A percentile compares a stretch with the other conserved stretches of the same genome.
Conservation (phyloP, 1,139 yeast species). For the Blastobotrys persicus region DNA sequence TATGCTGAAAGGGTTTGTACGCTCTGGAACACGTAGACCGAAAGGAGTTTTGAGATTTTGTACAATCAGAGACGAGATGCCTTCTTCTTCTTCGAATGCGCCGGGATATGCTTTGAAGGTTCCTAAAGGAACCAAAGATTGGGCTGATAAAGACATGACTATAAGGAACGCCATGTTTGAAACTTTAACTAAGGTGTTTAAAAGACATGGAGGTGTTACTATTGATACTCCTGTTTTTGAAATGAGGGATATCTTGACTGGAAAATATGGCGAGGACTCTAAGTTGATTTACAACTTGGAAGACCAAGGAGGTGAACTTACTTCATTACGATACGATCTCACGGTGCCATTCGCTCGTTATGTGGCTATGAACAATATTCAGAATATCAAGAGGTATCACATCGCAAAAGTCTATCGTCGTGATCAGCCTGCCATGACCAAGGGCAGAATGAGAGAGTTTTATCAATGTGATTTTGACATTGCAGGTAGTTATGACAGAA, state of each 20-base stretch:
- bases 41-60: not conserved
- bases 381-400: conserved; percentile 88
- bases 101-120: conserved; percentile 72
- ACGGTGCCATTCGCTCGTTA: conserved; percentile 97
- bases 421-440: conserved; percentile 99
- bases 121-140: conserved; percentile 93
- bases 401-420: conserved; percentile 97
- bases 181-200: conserved; percentile 69
- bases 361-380: conserved; percentile 91
- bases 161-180: conserved; percentile 83
- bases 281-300: conserved; percentile 91
- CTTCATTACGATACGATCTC: conserved; percentile 90
- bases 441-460: conserved; percentile 98
- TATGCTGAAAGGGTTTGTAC: conserved; percentile 5
- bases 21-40: conserved; percentile 2
- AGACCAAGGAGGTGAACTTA: conserved; percentile 97
- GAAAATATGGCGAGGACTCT: conserved; percentile 97
- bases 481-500: conserved; percentile 86
- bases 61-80: not conserved
- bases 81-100: not conserved
- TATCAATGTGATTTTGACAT: conserved; percentile 97
- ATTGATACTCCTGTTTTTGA: conserved; percentile 98
- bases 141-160: conserved; percentile 98
- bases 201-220: conserved; percentile 96
- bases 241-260: conserved; percentile 88